Evolutionary conservation across 73 alveolate species (phyloP).

Genomic region (Uronychia binucleata): DNA sequence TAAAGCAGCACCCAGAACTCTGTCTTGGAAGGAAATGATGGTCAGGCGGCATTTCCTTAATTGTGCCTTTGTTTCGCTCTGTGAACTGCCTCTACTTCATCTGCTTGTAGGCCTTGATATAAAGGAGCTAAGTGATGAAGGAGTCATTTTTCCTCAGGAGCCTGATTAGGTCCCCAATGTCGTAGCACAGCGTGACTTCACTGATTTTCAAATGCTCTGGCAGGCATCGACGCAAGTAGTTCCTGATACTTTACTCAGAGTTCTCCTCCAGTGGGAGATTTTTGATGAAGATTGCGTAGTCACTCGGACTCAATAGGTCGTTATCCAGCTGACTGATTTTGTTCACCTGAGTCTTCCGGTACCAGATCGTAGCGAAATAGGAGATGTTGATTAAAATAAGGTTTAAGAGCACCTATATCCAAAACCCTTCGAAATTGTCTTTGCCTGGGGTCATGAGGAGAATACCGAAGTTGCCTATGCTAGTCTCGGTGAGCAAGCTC

Average conservation of each 20-base stretch:
- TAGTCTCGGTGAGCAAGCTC: neutral
- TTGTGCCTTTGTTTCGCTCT: neutral
- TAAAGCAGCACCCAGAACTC: neutral
- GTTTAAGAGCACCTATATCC: neutral
- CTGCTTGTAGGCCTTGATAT: conserved; percentile 11
- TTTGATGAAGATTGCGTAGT: conserved; percentile 14
- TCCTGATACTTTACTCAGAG: neutral
- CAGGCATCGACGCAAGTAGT: neutral
- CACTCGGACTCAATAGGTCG: conserved; percentile 16
- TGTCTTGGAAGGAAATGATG: neutral
- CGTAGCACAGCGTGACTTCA: conserved; percentile 10
- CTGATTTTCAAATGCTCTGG: neutral
- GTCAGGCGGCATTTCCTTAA: neutral
- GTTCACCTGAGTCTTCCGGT: neutral
- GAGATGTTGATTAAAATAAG: neutral
- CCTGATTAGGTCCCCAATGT: conserved; percentile 1
- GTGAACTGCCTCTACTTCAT: no score
- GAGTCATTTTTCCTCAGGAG: conserved; percentile 7
- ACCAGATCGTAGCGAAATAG: neutral
- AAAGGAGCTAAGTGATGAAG: neutral
- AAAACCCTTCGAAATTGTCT: neutral
- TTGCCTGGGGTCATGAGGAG: neutral
- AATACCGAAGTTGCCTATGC: conserved; percentile 30
- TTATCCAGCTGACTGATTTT: conserved; percentile 8
- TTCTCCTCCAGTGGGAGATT: conserved; percentile 11